Base-by-base conservation (phyloP, 2,329 filamentous ascomycete species). In the Didymella glomerata region DNA sequence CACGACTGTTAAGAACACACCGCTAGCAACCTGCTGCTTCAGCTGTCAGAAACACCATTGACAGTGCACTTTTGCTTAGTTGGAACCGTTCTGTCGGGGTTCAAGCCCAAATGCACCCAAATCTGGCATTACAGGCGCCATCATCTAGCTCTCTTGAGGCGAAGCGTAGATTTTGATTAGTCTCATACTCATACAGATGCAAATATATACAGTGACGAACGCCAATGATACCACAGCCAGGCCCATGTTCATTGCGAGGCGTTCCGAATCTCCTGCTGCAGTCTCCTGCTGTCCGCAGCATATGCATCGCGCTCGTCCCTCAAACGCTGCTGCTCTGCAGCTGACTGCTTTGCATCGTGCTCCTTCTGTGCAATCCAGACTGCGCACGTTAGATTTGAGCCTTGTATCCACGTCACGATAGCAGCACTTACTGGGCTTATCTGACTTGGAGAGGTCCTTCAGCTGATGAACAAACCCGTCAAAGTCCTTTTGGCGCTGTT, bases 371-470 rank as follows among this genome's bases (percentile, higher is more conserved):
- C 74, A 46, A 58, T 62, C 75, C 75, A 77, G 55, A 77, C 75
- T 77, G 46, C 27, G 41, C 10, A 38, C 24, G 47, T 74, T 45
- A 74, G 46, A 41, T 24, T 47, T 24, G 13, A 22, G 14, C 7
- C 14, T 20, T 28, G 10, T 27, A 10, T 30, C 4, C 4, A 24
- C 10, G 4, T 11, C 8, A 48, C 22, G 16, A 18, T 5, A 11
- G 10, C 32, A 41, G 40, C 14, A 48, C 89, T 61, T 83, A 96
- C 93, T 96, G 42, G 91, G 91, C 80, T 94, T 97, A 74, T 96
- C 90, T 14, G 90, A 95, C 81, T 93, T 96, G 25, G 92, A 91
- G 76, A 93, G 92, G 69, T 94, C 87, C 83, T 96, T 97, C 74
- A 99, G 79, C 69, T 89, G 88, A 48, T 74, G 85, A 27, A 97